Base-by-base conservation (phyloP, 768 basidiomycete genomes). In the Mycena belliarum region DNA sequence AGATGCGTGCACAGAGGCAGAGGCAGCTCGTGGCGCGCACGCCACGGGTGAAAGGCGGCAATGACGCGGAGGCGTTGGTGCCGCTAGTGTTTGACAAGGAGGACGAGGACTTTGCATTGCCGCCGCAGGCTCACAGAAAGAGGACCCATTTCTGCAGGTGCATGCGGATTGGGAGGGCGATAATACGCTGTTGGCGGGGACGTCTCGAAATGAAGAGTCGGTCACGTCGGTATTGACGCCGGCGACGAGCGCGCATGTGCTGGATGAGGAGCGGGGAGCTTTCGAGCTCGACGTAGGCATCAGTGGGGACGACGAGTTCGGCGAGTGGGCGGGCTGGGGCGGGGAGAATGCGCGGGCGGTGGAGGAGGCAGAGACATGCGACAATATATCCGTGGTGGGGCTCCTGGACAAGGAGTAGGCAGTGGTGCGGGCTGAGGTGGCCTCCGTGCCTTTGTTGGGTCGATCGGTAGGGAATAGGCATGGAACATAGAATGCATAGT, bases 31-130 rank as follows among this genome's bases (percentile, higher is more conserved):
- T 15, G 11, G 38, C 80, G 4, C 73, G 82, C 3, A 80, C 81
- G 10, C 81, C 84, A 23, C 68, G 60, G 49, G 52, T 51, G 46
- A 23, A 46, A 25, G 51, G 60, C 14, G 49, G 52, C 38, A 42
- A 62, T 52, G 42, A 62, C 67, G 25, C 65, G 64, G 68, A 72
- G 51, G 82, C 84, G 48, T 78, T 77, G 0, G 78, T 77, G 14
- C 75, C 82, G 24, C 70, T 86, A 23, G 79, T 79, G 67, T 88
- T 89, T 66, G 86, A 86, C 49, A 85, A 88, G 64, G 83, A 85
- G 56, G 88, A 88, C 52, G 86, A 88, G 52, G 85, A 86, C 46
- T 84, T 87, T 63, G 51, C 74, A 64, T 57, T 1, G 6, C 50
- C 61, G 21, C 61, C 62, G 16, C 12, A 16, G 8, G 14, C 35